These are phyloP conservation scores for Quercus berberidifolia DNA, from an alignment of 306 rosid species.

Conservation along the genomic window DNA sequence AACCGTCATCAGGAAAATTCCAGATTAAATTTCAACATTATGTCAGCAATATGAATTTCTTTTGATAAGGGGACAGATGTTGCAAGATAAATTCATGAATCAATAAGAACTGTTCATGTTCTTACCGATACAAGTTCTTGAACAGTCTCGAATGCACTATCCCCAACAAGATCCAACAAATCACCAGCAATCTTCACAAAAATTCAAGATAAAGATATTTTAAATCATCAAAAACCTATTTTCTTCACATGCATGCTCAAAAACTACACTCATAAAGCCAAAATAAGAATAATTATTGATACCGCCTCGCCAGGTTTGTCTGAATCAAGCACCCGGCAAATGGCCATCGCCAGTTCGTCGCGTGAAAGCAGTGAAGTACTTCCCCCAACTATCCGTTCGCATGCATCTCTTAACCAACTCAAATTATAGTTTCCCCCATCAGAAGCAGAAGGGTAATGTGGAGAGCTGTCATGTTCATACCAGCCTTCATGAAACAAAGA, in stretches of 20 bases:
- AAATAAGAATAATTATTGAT: slow-evolving; percentile 21
- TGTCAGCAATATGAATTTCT: not conserved
- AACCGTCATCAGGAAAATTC: slow-evolving; percentile 13
- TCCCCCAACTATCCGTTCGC: slow-evolving; percentile 56
- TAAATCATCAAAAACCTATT: slow-evolving; percentile 18
- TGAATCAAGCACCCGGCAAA: slow-evolving; percentile 89
- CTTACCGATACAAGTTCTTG: slow-evolving; percentile 83
- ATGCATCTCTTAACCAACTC: slow-evolving; percentile 78
- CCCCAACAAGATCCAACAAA: slow-evolving; percentile 91
- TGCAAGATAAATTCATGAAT: not conserved
- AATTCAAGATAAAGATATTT: slow-evolving; percentile 14
- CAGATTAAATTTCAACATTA: slow-evolving; percentile 2
- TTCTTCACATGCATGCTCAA: not conserved
- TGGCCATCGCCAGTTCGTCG: slow-evolving; percentile 88
- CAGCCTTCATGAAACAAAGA: slow-evolving; percentile 42
- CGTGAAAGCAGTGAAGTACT: slow-evolving; percentile 52
- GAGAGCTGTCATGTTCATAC: slow-evolving; percentile 18
- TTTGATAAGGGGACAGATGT: not conserved
- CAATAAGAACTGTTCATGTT: slow-evolving; percentile 3
- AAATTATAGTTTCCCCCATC: slow-evolving; percentile 42
- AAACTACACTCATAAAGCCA: not conserved
- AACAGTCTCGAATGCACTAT: slow-evolving; percentile 82
- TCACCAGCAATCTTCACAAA: slow-evolving; percentile 80
- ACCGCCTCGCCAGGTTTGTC: slow-evolving; percentile 97
- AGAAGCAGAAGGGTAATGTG: slow-evolving; percentile 18